phyloP scores from a whole-genome alignment of 331 rosid genomes.

The Pyracantha coccinea region DNA sequence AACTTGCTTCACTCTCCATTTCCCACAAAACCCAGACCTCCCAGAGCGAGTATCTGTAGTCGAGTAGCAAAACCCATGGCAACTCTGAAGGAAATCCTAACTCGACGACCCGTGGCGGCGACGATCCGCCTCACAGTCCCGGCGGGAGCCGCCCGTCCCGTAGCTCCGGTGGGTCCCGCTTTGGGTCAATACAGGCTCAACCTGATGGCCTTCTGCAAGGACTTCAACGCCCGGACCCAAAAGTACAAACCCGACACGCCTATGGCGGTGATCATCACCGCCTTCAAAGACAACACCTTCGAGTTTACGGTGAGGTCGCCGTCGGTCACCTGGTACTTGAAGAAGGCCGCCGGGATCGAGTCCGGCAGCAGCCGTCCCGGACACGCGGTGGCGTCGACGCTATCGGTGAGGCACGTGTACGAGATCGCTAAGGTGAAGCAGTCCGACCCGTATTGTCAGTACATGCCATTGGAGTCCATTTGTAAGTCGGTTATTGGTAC shows the following conservation, averaged over 20 bases:
- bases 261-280: slow-evolving; percentile 75
- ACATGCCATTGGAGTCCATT: slow-evolving; percentile 73
- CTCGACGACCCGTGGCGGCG: slow-evolving; percentile 63
- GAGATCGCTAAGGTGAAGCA: slow-evolving; percentile 83
- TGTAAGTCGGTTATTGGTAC: slow-evolving; percentile 74
- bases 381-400: slow-evolving; percentile 55
- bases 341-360: slow-evolving; percentile 78
- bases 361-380: slow-evolving; percentile 69
- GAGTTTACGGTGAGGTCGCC: slow-evolving; percentile 78
- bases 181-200: slow-evolving; percentile 79
- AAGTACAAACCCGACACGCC: slow-evolving; percentile 73
- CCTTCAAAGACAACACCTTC: slow-evolving; percentile 86
- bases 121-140: slow-evolving; percentile 66
- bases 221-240: slow-evolving; percentile 80
- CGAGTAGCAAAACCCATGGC: slow-evolving; percentile 25
- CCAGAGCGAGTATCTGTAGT: neutral
- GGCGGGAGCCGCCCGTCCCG: slow-evolving; percentile 66
- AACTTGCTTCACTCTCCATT: neutral
- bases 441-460: slow-evolving; percentile 65
- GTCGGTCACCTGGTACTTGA: slow-evolving; percentile 65
- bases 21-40: neutral
- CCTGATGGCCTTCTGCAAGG: slow-evolving; percentile 89
- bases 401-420: slow-evolving; percentile 56
- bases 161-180: slow-evolving; percentile 76
- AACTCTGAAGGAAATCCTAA: slow-evolving; percentile 61